A percentile compares a stretch with the other conserved stretches of the same genome.
phyloP scores from a whole-genome alignment of 495 filamentous ascomycete genomes.

The Podospora tetraspora region DNA sequence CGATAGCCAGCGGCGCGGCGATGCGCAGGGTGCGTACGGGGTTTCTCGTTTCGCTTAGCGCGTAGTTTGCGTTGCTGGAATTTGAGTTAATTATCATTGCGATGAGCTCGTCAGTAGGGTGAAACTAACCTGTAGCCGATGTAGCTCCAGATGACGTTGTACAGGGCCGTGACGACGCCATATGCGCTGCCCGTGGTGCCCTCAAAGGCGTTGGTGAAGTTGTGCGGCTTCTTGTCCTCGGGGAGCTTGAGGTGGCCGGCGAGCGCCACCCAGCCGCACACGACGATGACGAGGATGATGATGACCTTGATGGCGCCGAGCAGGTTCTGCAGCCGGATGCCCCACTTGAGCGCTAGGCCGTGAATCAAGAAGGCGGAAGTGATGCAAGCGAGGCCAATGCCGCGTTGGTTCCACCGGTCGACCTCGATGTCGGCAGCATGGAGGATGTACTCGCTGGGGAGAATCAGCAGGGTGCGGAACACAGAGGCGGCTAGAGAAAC shows the following conservation, averaged over 20 bases:
- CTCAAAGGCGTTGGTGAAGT: slow-evolving; percentile 62
- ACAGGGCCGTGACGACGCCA: slow-evolving; percentile 57
- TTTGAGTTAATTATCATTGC: too few relatives aligned
- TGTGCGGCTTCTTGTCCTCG: slow-evolving; percentile 46
- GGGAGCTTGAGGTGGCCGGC: slow-evolving; percentile 50
- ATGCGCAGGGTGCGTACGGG: slow-evolving; percentile 58
- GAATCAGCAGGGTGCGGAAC: background rate
- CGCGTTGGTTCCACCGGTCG: slow-evolving; percentile 63
- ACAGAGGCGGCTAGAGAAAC: background rate
- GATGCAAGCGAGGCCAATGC: slow-evolving; percentile 60
- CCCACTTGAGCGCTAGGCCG: slow-evolving; percentile 58
- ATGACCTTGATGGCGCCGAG: slow-evolving; percentile 64
- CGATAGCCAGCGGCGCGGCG: slow-evolving; percentile 58
- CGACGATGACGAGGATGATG: slow-evolving; percentile 61
- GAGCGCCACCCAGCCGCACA: slow-evolving; percentile 60
- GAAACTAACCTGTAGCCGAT: slow-evolving; percentile 44
- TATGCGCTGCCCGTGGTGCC: slow-evolving; percentile 54
- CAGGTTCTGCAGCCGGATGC: slow-evolving; percentile 59
- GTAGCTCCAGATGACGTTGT: slow-evolving; percentile 64
- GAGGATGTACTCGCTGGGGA: slow-evolving; percentile 58
- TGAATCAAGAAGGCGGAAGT: slow-evolving; percentile 60
- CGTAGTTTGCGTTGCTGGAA: slow-evolving; percentile 51
- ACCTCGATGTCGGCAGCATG: slow-evolving; percentile 54
- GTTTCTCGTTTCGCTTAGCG: slow-evolving; percentile 57
- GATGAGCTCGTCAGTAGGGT: too few relatives aligned